phyloP scores from a whole-genome alignment of 139 green algal species.

The Trebouxia sp. region DNA sequence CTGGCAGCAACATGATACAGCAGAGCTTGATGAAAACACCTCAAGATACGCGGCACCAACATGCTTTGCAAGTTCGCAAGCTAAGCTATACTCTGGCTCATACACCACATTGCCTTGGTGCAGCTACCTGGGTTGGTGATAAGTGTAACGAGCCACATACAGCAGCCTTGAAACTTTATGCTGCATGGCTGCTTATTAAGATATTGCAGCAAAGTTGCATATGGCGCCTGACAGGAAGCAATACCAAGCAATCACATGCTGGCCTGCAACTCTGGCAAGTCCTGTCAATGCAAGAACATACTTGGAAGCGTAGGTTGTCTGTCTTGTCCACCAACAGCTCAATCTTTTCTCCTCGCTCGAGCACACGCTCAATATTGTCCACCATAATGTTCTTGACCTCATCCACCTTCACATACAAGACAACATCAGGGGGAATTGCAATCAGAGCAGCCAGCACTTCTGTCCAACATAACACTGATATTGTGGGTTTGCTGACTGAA shows the following conservation, averaged over 20 bases:
- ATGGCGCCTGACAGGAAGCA: not conserved
- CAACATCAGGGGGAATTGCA: too few relatives aligned
- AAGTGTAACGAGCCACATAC: not conserved
- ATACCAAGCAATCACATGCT: too few relatives aligned
- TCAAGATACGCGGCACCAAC: too few relatives aligned
- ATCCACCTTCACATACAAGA: slow-evolving; percentile 68
- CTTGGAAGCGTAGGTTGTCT: slow-evolving; percentile 91
- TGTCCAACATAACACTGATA: too few relatives aligned
- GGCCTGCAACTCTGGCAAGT: not conserved
- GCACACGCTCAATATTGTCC: slow-evolving; percentile 97
- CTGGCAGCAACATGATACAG: too few relatives aligned
- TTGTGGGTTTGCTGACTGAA: too few relatives aligned
- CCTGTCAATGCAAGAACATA: slow-evolving; percentile 28
- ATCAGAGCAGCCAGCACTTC: too few relatives aligned
- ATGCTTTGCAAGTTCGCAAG: too few relatives aligned
- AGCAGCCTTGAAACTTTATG: too few relatives aligned
- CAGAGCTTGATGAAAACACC: too few relatives aligned
- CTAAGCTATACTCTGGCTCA: too few relatives aligned
- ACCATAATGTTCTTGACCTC: slow-evolving; percentile 99
- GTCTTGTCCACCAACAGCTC: slow-evolving; percentile 97
- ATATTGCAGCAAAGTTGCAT: not conserved
- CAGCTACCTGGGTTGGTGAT: not conserved
- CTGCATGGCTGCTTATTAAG: not conserved
- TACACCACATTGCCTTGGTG: not conserved
- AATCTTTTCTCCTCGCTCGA: slow-evolving; percentile 95